Base-by-base conservation (phyloP, 768 basidiomycete species). In the Lentinula sp. region DNA sequence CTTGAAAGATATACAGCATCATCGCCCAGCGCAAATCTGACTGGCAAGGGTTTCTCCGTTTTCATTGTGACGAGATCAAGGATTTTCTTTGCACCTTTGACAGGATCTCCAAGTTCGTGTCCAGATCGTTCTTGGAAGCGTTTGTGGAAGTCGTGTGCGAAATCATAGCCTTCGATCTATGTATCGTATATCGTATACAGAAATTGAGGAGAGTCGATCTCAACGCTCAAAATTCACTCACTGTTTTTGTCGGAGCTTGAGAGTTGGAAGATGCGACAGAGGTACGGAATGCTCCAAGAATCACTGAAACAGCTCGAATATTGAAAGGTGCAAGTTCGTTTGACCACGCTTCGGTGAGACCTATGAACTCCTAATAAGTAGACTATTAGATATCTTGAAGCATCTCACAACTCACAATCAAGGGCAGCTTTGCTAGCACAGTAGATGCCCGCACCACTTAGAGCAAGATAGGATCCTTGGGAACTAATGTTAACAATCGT, bases 401-500 rank as follows among this genome's bases (percentile, higher is more conserved):
- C 1, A 15, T 61, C 48, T 57, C 45, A 34, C 64, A 62, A 31
- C 48, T 57, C 45, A 34, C 64, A 62, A 31, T 67, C 66, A 18
- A 67, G 35, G 2, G 66, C 66, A 23, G 64, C 66, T 59, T 67
- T 67, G n/a, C 61, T 62, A 0, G 66, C 65, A 28, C 63, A 60
- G 31, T 67, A 67, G 4, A 67, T 61, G 0, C 66, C 66, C 8
- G 46, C 62, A 13, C 66, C 64, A 15, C 53, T 50, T 16, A 59
- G 4, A 28, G 54, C 54, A 5, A 60, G 6, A 16, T 49, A 46
- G 3, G 60, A n/a, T 1, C 60, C 66, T 34, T 60, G 57, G n/a
- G 66, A 67, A 55, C 64, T 63, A 40, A 67, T 63, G 32, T 67
- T 67, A 3, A 67, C 63, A 52, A 67, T 59, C 11, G 64, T 65